A percentile compares a stretch with the other conserved stretches of the same genome.
phyloP scores from a whole-genome alignment of 2,329 filamentous ascomycete genomes.

The Penicillium sp. region DNA sequence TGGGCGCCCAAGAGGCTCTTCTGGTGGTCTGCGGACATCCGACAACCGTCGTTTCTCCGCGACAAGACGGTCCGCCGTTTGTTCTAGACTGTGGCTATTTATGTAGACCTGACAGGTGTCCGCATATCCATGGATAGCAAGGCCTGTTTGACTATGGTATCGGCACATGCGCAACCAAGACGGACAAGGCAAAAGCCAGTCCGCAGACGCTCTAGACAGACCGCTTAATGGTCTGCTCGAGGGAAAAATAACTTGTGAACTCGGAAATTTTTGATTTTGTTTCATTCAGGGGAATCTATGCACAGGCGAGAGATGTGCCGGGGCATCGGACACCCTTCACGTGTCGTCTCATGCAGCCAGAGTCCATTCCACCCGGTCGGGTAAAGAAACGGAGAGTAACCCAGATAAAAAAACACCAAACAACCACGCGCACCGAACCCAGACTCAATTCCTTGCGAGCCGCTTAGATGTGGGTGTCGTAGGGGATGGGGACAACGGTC shows the following conservation, averaged over 20 bases:
- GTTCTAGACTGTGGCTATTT: background rate
- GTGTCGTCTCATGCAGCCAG: constrained; percentile 38
- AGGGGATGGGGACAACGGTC: constrained; percentile 85
- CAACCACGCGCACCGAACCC: constrained; percentile 34
- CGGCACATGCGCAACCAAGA: background rate
- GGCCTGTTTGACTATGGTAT: background rate
- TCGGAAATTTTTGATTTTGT: constrained; percentile 38
- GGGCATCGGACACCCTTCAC: constrained; percentile 37
- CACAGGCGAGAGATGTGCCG: constrained; percentile 38
- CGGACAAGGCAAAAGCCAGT: background rate
- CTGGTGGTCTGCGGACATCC: background rate
- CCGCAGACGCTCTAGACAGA: background rate
- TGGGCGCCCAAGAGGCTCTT: background rate
- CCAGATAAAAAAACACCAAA: constrained; percentile 36
- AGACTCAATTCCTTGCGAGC: constrained; percentile 24
- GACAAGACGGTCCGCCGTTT: background rate
- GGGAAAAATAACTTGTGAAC: constrained; percentile 15
- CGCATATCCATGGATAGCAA: background rate
- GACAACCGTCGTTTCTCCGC: background rate
- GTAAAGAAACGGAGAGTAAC: constrained; percentile 31
- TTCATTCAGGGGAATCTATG: constrained; percentile 45
- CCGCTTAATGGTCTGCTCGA: background rate
- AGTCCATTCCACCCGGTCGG: constrained; percentile 28
- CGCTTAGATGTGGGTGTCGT: constrained; percentile 96
- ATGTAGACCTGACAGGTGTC: background rate